A percentile compares a stretch with the other conserved stretches of the same genome.
These are phyloP conservation scores for Sindora glabra DNA, from an alignment of 306 rosid genomes.

Conservation along the genomic window DNA sequence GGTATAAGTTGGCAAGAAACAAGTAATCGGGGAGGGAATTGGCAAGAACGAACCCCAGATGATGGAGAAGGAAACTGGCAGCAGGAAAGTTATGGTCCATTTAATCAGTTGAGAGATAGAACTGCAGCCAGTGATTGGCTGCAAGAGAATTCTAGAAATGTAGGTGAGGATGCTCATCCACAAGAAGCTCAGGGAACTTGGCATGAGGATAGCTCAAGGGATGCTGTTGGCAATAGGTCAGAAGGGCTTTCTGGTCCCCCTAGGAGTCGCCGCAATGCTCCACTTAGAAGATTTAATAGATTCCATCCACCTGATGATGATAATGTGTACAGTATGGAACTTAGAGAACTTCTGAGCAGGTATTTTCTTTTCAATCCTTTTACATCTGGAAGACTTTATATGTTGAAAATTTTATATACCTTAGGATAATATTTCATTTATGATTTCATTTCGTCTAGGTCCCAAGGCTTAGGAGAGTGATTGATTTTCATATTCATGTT, in stretches of 20 bases:
- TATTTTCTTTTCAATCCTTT: conserved; percentile 20
- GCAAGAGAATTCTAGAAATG: conserved; percentile 43
- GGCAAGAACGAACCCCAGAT: conserved; percentile 64
- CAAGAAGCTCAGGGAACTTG: conserved; percentile 59
- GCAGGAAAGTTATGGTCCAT: conserved; percentile 45
- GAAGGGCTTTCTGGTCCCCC: conserved; percentile 73
- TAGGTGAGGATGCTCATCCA: conserved; percentile 51
- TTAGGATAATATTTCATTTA: conserved; percentile 6
- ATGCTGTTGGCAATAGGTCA: conserved; percentile 66
- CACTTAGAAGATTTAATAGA: conserved; percentile 69
- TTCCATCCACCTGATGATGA: conserved; percentile 98
- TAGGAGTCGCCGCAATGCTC: conserved; percentile 70
- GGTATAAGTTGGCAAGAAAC: conserved; percentile 62
- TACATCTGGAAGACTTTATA: conserved; percentile 11
- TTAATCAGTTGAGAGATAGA: conserved; percentile 60
- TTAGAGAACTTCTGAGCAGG: conserved; percentile 99
- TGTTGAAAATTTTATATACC: neutral
- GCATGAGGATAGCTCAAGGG: conserved; percentile 63
- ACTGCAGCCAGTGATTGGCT: conserved; percentile 58
- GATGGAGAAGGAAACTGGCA: conserved; percentile 68
- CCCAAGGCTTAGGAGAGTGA: conserved; percentile 10
- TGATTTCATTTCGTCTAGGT: conserved; percentile 5
- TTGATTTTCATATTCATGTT: conserved; percentile 26
- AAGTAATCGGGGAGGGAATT: conserved; percentile 42
- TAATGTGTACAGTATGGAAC: conserved; percentile 98